Evolutionary conservation across 2,329 filamentous ascomycete species (phyloP), one percentile per base, ranked within the genome.

Genomic region (Monosporascus sp.): DNA sequence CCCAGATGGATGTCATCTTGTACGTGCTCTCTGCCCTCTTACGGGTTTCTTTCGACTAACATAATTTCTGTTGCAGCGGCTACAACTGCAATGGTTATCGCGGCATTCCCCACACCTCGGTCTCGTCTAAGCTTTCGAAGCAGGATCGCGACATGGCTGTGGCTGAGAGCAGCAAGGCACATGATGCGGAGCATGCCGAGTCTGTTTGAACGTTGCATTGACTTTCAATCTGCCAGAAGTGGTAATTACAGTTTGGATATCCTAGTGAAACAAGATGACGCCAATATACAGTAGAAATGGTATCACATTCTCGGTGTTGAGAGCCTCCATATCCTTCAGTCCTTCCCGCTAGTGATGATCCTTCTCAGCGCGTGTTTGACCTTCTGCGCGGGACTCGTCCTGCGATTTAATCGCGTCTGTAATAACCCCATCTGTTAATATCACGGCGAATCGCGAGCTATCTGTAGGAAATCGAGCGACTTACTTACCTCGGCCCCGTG

Each of bases 401-500:
- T 1, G 26, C 5, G 15, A 28, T 46, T 26, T 11, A 46, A 28
- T 28, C 20, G 24, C 14, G 8, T 7, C 40, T 43, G n/a, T 20
- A 14, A 20, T 11, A 31, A 5, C 8, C 3, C 1, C 3, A 31
- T 31, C 4, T 3, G 28, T 31, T 31, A 35, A 3, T 3, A 3
- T 38, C 37, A 4, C 37, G 37, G 37, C n/a, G 37, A n/a, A 5
- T 38, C n/a, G 37, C 11, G 37, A n/a, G 14, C 15, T 43, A n/a
- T n/a, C 40, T 5, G 15, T 20, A 14, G 40, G n/a, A n/a, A n/a
- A n/a, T n/a, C n/a, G n/a, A n/a, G n/a, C n/a, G n/a, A n/a, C n/a
- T n/a, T n/a, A n/a, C n/a, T n/a, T 28, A 46, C 58, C 50, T 67
- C 65, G 1, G 58, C 59, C n/a, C 63, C 61, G 37, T 66, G 62